Conservation (phyloP, 441 rosid species). For the Adansonia gregorii region DNA sequence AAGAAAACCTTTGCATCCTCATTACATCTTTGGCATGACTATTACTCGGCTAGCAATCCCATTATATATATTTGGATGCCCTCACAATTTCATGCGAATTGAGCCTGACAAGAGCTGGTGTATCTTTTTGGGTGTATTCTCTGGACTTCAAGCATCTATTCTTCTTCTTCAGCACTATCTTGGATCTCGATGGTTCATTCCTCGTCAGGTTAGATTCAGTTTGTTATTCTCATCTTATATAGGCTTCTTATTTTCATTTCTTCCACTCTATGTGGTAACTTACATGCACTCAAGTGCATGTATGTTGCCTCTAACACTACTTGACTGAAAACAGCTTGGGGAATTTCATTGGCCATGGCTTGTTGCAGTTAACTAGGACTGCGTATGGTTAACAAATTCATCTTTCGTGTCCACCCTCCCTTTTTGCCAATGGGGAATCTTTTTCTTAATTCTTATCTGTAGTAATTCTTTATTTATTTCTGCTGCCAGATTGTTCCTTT, state of each 20-base stretch:
- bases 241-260: background rate
- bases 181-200: constrained; percentile 96
- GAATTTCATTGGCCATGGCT: background rate
- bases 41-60: constrained; percentile 88
- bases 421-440: background rate
- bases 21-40: constrained; percentile 88
- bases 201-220: constrained; percentile 70
- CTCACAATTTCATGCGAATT: constrained; percentile 92
- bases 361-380: background rate
- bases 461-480: background rate
- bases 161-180: constrained; percentile 95
- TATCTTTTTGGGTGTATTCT: constrained; percentile 58
- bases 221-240: constrained; percentile 25
- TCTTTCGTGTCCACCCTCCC: background rate
- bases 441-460: background rate
- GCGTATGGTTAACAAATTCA: background rate
- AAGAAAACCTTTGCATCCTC: constrained; percentile 94
- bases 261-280: background rate
- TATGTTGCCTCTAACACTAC: background rate
- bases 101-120: constrained; percentile 89
- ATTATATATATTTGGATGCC: constrained; percentile 88
- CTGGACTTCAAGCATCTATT: constrained; percentile 77
- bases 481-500: background rate
- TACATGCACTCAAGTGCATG: background rate
- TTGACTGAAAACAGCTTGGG: background rate